Conservation (phyloP, 2,329 filamentous ascomycete species). For the Mycosphaerella arachidis region DNA sequence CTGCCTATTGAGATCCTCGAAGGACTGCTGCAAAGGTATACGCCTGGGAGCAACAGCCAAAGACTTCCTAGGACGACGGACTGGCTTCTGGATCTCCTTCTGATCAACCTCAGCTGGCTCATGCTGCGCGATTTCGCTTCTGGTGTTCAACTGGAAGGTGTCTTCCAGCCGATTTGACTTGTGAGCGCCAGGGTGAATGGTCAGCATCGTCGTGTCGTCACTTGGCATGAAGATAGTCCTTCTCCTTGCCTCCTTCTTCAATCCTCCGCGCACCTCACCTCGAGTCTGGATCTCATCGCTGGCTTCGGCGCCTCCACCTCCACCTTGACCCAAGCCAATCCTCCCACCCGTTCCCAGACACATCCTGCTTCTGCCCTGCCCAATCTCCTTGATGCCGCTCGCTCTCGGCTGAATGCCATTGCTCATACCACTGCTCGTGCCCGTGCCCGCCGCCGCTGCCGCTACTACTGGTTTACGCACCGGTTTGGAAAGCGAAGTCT, state of each 20-base stretch:
- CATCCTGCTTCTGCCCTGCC: slow-evolving; percentile 7
- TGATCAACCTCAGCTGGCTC: not conserved
- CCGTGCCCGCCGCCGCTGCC: slow-evolving; percentile 2
- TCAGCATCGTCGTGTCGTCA: slow-evolving; percentile 49
- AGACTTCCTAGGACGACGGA: slow-evolving; percentile 36
- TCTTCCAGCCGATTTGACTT: slow-evolving; percentile 30
- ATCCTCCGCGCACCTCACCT: not conserved
- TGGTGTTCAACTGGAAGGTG: slow-evolving; percentile 21
- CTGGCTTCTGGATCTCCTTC: slow-evolving; percentile 15
- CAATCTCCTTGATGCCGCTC: not conserved
- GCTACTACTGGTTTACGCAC: slow-evolving; percentile 18
- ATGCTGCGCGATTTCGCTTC: slow-evolving; percentile 8
- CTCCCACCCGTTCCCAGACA: not conserved
- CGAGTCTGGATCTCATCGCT: not conserved
- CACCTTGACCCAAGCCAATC: not conserved
- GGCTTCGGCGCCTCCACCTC: not conserved
- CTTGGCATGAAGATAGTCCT: slow-evolving; percentile 48
- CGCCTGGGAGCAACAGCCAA: slow-evolving; percentile 47
- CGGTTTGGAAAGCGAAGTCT: slow-evolving; percentile 27
- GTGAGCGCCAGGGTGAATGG: slow-evolving; percentile 48
- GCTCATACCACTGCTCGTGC: not conserved
- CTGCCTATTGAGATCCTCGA: not conserved
- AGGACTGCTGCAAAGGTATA: slow-evolving; percentile 44
- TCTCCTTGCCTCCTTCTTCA: slow-evolving; percentile 38
- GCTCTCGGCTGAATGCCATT: not conserved